Base-by-base conservation (phyloP, 2,329 filamentous ascomycete genomes). In the Sordariomycetes sp. region DNA sequence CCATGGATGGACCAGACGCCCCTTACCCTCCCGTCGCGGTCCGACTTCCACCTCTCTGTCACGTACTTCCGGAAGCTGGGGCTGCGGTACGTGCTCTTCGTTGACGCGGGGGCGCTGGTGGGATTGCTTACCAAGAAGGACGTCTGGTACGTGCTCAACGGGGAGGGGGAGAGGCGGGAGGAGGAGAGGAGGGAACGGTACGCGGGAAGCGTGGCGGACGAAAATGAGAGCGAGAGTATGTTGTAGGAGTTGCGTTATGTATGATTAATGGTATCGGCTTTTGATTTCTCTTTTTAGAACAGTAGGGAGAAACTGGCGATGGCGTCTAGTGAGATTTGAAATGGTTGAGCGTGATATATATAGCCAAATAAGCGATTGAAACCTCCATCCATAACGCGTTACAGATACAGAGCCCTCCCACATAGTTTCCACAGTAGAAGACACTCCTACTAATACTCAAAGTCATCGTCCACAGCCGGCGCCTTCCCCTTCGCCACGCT, bases 1-100 rank as follows among this genome's bases (percentile, higher is more conserved):
- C 91, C 91, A 2, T 99, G 94, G 94, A 96, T 99, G 90, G 94
- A 99, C 69, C 92, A 96, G 70, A 99, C 94, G 0, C 94, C 94
- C 0, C 87, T 99, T 53, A 97, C 94, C 0, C 77, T 97, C 20
- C 88, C 90, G 50, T 84, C 83, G 24, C 81, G 84, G 61, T 84
- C 85, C 17, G 86, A 79, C 59, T 82, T 99, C 60, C 85, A 91
- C 67, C 80, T 97, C n/a, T 89, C 89, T 3, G 85, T 95, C 25
- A 85, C 81, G 58, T 95, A 99, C 79, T 97, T 99, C 71, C 90
- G 96, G 73, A 92, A 92, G 67, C 81, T 99, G 10, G 94, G 94
- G 22, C 73, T 99, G 60, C 81, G 92, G 55, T 96, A 97, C 72
- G 82, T 99, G 5, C 73, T 97, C 2, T 95, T 97, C 68, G 84